Conservation (phyloP, 1,139 yeast genomes). For the Candida pseudocylindracea region DNA sequence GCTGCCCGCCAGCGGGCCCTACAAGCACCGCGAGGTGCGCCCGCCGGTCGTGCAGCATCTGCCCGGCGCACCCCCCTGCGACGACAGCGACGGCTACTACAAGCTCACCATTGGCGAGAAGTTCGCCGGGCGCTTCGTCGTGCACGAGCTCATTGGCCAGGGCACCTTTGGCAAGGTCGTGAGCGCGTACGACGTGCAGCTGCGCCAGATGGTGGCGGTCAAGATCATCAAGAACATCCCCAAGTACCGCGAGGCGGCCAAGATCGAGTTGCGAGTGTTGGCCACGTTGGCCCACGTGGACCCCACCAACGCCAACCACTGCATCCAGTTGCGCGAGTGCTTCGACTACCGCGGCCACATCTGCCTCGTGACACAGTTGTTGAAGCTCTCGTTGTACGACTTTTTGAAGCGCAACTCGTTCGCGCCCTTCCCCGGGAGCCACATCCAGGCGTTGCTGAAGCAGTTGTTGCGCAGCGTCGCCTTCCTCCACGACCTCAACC, state of each 20-base stretch:
- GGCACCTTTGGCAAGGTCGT: constrained; percentile 97
- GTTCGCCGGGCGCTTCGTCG: constrained; percentile 46
- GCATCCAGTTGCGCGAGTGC: constrained; percentile 69
- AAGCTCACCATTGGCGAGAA: constrained; percentile 34
- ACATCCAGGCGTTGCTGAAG: constrained; percentile 72
- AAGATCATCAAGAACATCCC: constrained; percentile 72
- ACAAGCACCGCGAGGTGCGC: constrained; percentile 9
- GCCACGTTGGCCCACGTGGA: constrained; percentile 66
- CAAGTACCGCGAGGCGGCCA: constrained; percentile 68
- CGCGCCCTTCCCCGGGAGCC: constrained; percentile 59
- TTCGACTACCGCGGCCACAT: constrained; percentile 89
- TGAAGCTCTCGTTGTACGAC: constrained; percentile 74
- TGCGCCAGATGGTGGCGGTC: constrained; percentile 56
- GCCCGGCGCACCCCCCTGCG: constrained; percentile 17
- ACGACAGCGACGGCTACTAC: constrained; percentile 74
- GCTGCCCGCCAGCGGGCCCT: constrained; percentile 16
- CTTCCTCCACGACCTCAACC: constrained; percentile 68
- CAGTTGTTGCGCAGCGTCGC: constrained; percentile 76
- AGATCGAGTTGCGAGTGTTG: constrained; percentile 57
- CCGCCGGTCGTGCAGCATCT: too few relatives aligned
- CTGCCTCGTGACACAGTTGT: constrained; percentile 75
- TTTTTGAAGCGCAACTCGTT: constrained; percentile 62
- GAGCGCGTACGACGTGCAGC: constrained; percentile 36
- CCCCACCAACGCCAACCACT: constrained; percentile 41
- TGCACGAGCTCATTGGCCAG: constrained; percentile 62